Base-by-base conservation (phyloP, 805 yeast species). In the Barnettozyma wickerhamii region DNA sequence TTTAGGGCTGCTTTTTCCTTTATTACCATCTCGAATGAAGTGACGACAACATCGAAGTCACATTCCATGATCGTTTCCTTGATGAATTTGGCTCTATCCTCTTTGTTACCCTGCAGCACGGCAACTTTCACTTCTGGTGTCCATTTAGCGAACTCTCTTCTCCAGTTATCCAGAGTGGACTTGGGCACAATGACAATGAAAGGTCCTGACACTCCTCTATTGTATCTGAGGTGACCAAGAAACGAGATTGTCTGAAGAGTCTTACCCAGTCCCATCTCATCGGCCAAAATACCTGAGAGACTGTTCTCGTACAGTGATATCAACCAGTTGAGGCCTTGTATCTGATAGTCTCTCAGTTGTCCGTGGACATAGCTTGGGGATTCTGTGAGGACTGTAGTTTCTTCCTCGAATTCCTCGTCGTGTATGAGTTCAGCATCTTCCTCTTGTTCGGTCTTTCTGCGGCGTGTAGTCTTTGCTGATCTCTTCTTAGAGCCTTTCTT, bases 251-350 rank as follows among this genome's bases (percentile, higher is more conserved):
- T 91, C 64, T 91, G 99, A 42, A 93, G 68, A 5, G 99, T 91
- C 63, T 91, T 91, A 42, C 99, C 99, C 30, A 91, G 71, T 3
- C 99, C 99, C 99, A 93, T 91, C 61, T 91, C 99, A 64, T 91
- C 99, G 10, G 99, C 99, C 37, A 91, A 66, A 34, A 91, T 93
- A 17, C 99, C 99, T 9, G 95, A 84, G 33, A 91, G 72, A 52
- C 84, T 76, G 62, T 91, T 88, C 51, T 90, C 96, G 59, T 89
- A 86, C 27, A 91, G 64, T 1, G 95, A 79, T 15, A 91, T 82
- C 56, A 91, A 71, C 99, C 99, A 91, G 63, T 93, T 93, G 38
- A 91, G 72, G 37, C 99, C 99, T 58, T 89, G 96, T 23, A 91
- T 70, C 65, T 91, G 99, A 59, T 93, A 91, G 56, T 88, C 95